Percentiles rank a stretch among this genome's conserved stretches.
These are phyloP conservation scores for Takashimella koratensis DNA, from an alignment of 1,284 basidiomycete species.

Conservation along the genomic window DNA sequence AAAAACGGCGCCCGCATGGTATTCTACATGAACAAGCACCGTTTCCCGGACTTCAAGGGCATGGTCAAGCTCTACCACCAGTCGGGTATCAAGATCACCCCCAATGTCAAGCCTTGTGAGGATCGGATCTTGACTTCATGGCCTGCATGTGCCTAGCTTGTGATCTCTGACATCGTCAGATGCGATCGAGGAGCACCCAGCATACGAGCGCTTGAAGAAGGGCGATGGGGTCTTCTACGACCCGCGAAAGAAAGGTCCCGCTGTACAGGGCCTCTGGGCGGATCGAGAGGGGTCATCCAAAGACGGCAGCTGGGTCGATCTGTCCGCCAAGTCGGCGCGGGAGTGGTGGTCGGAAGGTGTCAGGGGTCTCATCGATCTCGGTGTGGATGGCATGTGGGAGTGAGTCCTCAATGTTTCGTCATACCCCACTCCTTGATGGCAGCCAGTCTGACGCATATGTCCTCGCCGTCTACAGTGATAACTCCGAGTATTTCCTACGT, in stretches of 20 bases:
- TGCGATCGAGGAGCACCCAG: slow-evolving; percentile 19
- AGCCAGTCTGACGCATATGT: too few relatives aligned
- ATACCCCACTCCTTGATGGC: background rate
- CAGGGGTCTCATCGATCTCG: slow-evolving; percentile 25
- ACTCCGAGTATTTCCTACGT: slow-evolving; percentile 48
- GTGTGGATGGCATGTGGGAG: slow-evolving; percentile 38
- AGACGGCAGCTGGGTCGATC: slow-evolving; percentile 39
- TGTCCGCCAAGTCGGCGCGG: slow-evolving; percentile 29
- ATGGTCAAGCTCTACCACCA: slow-evolving; percentile 34
- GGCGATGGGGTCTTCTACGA: slow-evolving; percentile 35
- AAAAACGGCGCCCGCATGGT: slow-evolving; percentile 21
- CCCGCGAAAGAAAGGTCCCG: slow-evolving; percentile 20
- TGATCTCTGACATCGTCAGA: background rate
- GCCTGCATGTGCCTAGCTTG: background rate
- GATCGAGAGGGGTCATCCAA: slow-evolving; percentile 27
- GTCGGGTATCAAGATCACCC: slow-evolving; percentile 32
- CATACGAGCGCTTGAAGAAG: slow-evolving; percentile 24
- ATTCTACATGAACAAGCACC: slow-evolving; percentile 34
- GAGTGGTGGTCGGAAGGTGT: slow-evolving; percentile 39
- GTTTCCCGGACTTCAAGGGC: slow-evolving; percentile 40
- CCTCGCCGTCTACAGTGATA: slow-evolving; percentile 38
- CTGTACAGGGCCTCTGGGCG: slow-evolving; percentile 34
- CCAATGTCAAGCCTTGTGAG: slow-evolving; percentile 34
- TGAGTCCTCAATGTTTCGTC: background rate
- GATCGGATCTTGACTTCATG: background rate